A percentile compares a stretch with the other conserved stretches of the same genome.
Evolutionary conservation across 2,329 filamentous ascomycete species (phyloP).

Genomic region (Trichoderma aggressivum): DNA sequence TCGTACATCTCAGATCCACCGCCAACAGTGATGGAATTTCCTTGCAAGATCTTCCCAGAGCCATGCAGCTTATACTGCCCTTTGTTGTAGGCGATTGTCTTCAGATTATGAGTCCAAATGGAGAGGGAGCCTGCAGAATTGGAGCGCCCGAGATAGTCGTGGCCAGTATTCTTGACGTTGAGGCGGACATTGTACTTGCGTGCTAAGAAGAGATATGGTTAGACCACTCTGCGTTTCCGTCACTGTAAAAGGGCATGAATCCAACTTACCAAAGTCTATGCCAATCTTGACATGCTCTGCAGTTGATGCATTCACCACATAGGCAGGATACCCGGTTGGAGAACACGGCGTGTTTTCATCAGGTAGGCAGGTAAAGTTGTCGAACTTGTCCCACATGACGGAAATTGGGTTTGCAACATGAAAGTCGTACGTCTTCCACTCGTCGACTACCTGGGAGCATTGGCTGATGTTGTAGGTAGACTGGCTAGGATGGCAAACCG

Average conservation of each 20-base stretch:
- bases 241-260: accelerated
- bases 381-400: conserved; percentile 40
- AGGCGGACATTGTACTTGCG: conserved; percentile 42
- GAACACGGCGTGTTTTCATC: conserved; percentile 35
- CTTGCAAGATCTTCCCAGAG: conserved; percentile 40
- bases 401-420: conserved; percentile 32
- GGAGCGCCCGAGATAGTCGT: conserved; percentile 45
- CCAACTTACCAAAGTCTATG: conserved; percentile 43
- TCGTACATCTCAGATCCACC: conserved; percentile 52
- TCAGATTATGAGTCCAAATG: conserved; percentile 52
- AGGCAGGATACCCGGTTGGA: conserved; percentile 33
- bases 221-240: conserved; percentile 25
- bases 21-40: conserved; percentile 49
- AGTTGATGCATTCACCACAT: conserved; percentile 36
- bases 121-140: conserved; percentile 50
- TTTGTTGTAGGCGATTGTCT: conserved; percentile 36
- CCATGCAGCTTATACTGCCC: conserved; percentile 42
- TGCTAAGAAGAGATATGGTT: conserved; percentile 34
- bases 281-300: conserved; percentile 33
- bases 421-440: conserved; percentile 30
- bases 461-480: conserved; percentile 25
- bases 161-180: conserved; percentile 39
- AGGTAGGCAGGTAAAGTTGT: conserved; percentile 51
- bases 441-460: conserved; percentile 29
- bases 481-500: conserved; percentile 30